A percentile compares a stretch with the other conserved stretches of the same genome.
Evolutionary conservation across 2,329 filamentous ascomycete species (phyloP).

Genomic region (Sclerotinia nivalis): DNA sequence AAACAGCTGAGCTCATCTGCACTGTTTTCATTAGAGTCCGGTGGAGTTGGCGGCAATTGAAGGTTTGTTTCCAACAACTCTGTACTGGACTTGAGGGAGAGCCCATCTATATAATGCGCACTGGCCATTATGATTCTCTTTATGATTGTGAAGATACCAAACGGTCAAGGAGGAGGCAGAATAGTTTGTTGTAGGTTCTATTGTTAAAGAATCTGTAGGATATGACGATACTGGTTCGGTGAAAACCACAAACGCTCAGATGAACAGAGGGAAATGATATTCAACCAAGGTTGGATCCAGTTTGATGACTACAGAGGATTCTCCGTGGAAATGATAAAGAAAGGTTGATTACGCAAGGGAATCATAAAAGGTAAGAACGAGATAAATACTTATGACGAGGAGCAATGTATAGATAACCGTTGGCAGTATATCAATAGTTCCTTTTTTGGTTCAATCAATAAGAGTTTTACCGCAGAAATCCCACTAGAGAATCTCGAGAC

Average conservation of each 20-base stretch:
- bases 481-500: neutral
- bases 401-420: neutral
- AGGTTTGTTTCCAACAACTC: neutral
- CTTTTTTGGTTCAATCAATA: neutral
- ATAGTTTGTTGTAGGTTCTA: neutral
- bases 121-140: conserved; percentile 3
- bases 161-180: neutral
- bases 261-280: neutral
- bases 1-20: conserved; percentile 31
- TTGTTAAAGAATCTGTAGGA: neutral
- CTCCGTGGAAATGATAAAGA: neutral
- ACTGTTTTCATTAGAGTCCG: conserved; percentile 36
- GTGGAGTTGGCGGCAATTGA: conserved; percentile 37
- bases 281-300: conserved; percentile 5
- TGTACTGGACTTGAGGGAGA: neutral
- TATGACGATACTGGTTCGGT: neutral
- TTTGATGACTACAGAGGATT: neutral
- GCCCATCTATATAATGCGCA: neutral
- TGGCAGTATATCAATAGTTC: neutral
- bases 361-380: neutral
- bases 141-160: neutral
- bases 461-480: neutral
- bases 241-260: neutral
- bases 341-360: neutral
- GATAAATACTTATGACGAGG: conserved; percentile 1